Evolutionary conservation across 208 protist genomes (phyloP).

Genomic region (Crithidia expoeki): DNA sequence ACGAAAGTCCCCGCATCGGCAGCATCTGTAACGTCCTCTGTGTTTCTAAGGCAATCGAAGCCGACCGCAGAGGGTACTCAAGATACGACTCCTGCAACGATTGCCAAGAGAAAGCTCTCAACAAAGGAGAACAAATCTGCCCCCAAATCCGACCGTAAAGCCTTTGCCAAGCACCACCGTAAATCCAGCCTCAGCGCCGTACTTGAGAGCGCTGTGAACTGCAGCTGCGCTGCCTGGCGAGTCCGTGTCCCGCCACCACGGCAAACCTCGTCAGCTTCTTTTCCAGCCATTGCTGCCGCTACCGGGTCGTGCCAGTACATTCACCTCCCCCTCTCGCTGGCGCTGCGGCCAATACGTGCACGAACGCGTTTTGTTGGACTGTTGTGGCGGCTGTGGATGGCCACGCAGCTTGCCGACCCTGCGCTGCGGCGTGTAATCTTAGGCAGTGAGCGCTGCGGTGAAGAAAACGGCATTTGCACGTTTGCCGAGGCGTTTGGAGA

Average conservation of each 20-base stretch:
- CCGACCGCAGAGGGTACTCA: too few species aligned
- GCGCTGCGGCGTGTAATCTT: conserved; percentile 21
- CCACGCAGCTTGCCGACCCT: conserved; percentile 37
- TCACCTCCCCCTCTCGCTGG: conserved; percentile 44
- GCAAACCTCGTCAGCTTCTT: too few species aligned
- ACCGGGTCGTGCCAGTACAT: not conserved
- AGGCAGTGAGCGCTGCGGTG: conserved; percentile 19
- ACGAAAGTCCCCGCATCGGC: conserved; percentile 1
- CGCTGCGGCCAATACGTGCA: conserved; percentile 51
- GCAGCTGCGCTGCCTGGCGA: not conserved
- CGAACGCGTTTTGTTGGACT: conserved; percentile 67
- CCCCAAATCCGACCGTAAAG: not conserved
- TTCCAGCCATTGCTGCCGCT: not conserved
- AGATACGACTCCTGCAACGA: too few species aligned
- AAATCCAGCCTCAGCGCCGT: not conserved
- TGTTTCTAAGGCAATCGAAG: not conserved
- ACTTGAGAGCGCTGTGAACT: not conserved
- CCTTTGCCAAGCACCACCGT: not conserved
- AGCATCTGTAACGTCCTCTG: not conserved
- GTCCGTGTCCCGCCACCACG: conserved; percentile 5
- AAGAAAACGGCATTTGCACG: conserved; percentile 22
- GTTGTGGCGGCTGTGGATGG: conserved; percentile 62
- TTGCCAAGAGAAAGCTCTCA: too few species aligned
- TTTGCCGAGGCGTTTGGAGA: conserved; percentile 34
- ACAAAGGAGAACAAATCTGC: too few species aligned